A percentile compares a stretch with the other conserved stretches of the same genome.
These are phyloP conservation scores for Zasmidium cellare DNA, from an alignment of 2,329 filamentous ascomycete species.

Conservation along the genomic window DNA sequence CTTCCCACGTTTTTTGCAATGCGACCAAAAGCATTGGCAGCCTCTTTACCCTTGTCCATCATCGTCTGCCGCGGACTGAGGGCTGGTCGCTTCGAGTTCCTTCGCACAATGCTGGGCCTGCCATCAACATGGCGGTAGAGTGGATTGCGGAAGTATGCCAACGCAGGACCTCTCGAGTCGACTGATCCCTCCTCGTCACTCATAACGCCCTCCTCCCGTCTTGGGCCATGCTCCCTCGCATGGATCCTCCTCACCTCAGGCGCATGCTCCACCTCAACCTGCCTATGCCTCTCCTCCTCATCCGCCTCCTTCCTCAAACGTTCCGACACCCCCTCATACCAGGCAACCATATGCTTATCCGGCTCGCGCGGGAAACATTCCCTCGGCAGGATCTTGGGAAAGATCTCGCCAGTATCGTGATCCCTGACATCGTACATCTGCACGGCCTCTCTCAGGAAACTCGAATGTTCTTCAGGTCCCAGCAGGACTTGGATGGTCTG, in stretches of 20 bases:
- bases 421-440: constrained; percentile 74
- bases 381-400: constrained; percentile 65
- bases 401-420: constrained; percentile 60
- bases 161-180: constrained; percentile 47
- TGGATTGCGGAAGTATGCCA: constrained; percentile 51
- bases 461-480: constrained; percentile 82
- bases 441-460: constrained; percentile 78
- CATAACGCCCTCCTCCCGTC: constrained; percentile 24
- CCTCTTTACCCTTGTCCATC: constrained; percentile 38
- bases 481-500: constrained; percentile 87
- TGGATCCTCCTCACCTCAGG: constrained; percentile 25
- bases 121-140: constrained; percentile 48
- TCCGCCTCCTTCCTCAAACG: constrained; percentile 66
- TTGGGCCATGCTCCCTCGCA: constrained; percentile 17
- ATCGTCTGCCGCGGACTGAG: constrained; percentile 35
- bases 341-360: constrained; percentile 78
- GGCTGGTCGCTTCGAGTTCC: constrained; percentile 33
- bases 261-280: constrained; percentile 27
- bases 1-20: constrained; percentile 37
- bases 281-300: constrained; percentile 36
- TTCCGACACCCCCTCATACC: constrained; percentile 78
- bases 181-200: constrained; percentile 39
- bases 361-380: constrained; percentile 69
- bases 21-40: constrained; percentile 36
- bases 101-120: constrained; percentile 45